phyloP scores from a whole-genome alignment of 2,329 filamentous ascomycete species.

The Tolypocladium inflatum region DNA sequence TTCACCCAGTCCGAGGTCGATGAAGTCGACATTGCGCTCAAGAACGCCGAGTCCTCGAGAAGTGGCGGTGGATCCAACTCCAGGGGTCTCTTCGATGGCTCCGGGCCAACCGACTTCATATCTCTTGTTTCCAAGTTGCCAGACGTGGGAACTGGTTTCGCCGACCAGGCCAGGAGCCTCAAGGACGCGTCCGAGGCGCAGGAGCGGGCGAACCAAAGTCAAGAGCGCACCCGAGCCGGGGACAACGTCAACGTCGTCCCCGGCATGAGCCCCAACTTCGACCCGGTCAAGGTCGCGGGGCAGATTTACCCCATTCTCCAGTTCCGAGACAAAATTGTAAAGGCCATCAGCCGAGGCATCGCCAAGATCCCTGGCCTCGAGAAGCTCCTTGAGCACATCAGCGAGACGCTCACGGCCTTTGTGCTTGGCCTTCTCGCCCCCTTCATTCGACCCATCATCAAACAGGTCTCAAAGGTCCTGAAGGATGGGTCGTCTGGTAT shows the following conservation, averaged over 20 bases:
- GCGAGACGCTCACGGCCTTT: conserved; percentile 85
- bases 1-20: conserved; percentile 80
- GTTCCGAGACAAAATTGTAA: conserved; percentile 91
- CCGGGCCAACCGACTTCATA: conserved; percentile 50
- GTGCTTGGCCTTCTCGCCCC: conserved; percentile 84
- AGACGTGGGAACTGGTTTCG: conserved; percentile 54
- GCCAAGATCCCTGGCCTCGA: conserved; percentile 89
- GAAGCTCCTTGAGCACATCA: conserved; percentile 84
- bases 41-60: conserved; percentile 50
- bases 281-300: conserved; percentile 63
- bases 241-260: conserved; percentile 53
- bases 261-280: conserved; percentile 67
- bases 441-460: conserved; percentile 87
- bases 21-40: conserved; percentile 66
- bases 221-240: conserved; percentile 19
- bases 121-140: conserved; percentile 70
- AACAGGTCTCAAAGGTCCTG: conserved; percentile 70
- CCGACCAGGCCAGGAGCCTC: conserved; percentile 54
- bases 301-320: conserved; percentile 92
- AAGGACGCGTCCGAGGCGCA: conserved; percentile 53
- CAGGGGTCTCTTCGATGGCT: conserved; percentile 32
- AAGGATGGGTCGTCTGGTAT: conserved; percentile 75
- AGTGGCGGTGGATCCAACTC: conserved; percentile 24
- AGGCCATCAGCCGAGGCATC: conserved; percentile 73
- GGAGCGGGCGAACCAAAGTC: conserved; percentile 50